A percentile compares a stretch with the other conserved stretches of the same genome.
These are phyloP conservation scores for Circinella minor DNA, from an alignment of 371 early-diverging fungal species.

Conservation along the genomic window DNA sequence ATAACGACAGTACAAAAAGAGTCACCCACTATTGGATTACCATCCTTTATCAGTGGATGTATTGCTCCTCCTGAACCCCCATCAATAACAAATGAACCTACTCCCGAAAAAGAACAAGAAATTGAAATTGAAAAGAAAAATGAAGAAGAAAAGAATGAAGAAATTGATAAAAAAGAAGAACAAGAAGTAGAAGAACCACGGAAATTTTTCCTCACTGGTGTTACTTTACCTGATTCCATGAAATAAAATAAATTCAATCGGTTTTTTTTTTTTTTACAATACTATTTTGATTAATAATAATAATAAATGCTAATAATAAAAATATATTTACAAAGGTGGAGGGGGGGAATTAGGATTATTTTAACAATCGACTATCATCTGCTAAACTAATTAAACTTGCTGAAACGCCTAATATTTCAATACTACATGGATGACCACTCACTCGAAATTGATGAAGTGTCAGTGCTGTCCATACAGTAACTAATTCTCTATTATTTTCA, in stretches of 20 bases:
- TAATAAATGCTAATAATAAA: not conserved
- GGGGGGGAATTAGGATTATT: not conserved
- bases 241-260: not conserved
- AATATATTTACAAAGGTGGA: not conserved
- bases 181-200: not conserved
- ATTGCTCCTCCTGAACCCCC: not conserved
- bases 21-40: not conserved
- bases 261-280: not conserved
- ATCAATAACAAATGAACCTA: not conserved
- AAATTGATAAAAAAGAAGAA: not conserved
- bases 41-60: constrained; percentile 1
- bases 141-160: not conserved
- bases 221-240: constrained; percentile 10
- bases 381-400: constrained; percentile 45
- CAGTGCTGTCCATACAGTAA: constrained; percentile 48
- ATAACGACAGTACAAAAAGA: constrained; percentile 1
- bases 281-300: not conserved
- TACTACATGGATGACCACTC: constrained; percentile 30
- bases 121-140: not conserved
- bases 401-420: constrained; percentile 42
- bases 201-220: not conserved
- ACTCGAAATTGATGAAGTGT: constrained; percentile 36
- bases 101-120: not conserved
- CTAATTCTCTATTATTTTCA: constrained; percentile 33
- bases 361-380: constrained; percentile 19